Evolutionary conservation across 371 early-diverging fungal species (phyloP).

Genomic region (Rhizopus microsporus): DNA sequence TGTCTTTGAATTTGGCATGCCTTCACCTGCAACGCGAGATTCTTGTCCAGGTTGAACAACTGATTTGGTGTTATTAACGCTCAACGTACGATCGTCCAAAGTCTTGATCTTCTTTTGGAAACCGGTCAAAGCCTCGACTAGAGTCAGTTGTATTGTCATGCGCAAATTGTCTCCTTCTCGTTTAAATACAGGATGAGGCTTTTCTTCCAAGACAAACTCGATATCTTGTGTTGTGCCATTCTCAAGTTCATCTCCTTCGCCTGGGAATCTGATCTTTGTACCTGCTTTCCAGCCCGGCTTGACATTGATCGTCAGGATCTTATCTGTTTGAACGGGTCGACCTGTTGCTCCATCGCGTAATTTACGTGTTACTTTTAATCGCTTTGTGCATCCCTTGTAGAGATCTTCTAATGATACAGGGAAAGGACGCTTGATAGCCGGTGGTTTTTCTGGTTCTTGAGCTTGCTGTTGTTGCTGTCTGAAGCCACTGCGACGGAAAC

Average conservation of each 20-base stretch:
- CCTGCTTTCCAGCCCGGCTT: constrained; percentile 99
- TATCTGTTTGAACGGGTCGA: constrained; percentile 62
- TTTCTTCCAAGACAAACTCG: constrained; percentile 94
- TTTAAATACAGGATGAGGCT: constrained; percentile 84
- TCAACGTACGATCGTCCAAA: constrained; percentile 76
- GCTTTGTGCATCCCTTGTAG: constrained; percentile 88
- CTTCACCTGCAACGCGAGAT: constrained; percentile 75
- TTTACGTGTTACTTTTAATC: constrained; percentile 90
- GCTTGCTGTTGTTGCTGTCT: not conserved
- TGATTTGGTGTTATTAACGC: constrained; percentile 58
- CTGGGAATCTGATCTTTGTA: constrained; percentile 92
- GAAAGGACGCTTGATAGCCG: constrained; percentile 68
- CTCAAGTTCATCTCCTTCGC: constrained; percentile 92
- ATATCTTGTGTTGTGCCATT: constrained; percentile 84
- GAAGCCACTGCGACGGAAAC: constrained; percentile 6
- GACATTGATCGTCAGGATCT: constrained; percentile 84
- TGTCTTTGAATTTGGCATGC: constrained; percentile 91
- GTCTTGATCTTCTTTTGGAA: constrained; percentile 76
- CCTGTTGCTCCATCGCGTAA: constrained; percentile 55
- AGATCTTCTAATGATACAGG: constrained; percentile 92
- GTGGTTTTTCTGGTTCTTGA: constrained; percentile 44
- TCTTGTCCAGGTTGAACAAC: constrained; percentile 79
- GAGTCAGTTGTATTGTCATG: constrained; percentile 61
- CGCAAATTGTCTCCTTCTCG: constrained; percentile 91
- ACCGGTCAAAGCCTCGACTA: constrained; percentile 85